Evolutionary conservation across 768 basidiomycete species (phyloP).

Genomic region (Hypholoma fasciculare): DNA sequence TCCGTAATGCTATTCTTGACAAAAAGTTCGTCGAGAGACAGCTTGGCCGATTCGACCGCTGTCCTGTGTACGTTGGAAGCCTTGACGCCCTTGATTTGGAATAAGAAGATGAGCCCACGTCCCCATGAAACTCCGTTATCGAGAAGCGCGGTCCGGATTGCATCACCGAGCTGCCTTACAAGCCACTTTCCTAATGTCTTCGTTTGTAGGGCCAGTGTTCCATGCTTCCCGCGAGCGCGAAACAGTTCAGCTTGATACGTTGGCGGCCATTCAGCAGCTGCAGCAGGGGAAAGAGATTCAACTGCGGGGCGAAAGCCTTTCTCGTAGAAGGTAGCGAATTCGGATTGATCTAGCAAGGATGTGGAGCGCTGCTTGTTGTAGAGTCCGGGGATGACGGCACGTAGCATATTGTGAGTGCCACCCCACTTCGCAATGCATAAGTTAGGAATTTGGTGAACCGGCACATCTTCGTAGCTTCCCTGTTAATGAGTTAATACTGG

Average conservation of each 20-base stretch:
- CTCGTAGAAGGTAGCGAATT: slow-evolving; percentile 18
- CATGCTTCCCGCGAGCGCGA: slow-evolving; percentile 15
- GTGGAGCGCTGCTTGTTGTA: slow-evolving; percentile 2
- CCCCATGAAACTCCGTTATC: slow-evolving; percentile 14
- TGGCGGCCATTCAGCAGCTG: slow-evolving; percentile 23
- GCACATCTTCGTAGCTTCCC: neutral
- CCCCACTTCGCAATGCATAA: slow-evolving; percentile 19
- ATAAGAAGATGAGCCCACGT: slow-evolving; percentile 17
- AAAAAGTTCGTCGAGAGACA: neutral
- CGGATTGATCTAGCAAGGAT: slow-evolving; percentile 1
- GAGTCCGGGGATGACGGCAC: slow-evolving; percentile 22
- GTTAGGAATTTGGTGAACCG: slow-evolving; percentile 22
- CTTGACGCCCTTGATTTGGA: slow-evolving; percentile 25
- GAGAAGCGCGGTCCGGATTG: slow-evolving; percentile 5
- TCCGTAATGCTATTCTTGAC: neutral
- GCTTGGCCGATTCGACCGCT: neutral
- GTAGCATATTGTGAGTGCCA: slow-evolving; percentile 9
- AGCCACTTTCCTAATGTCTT: slow-evolving; percentile 12
- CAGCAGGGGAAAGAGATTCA: neutral
- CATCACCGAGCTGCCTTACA: slow-evolving; percentile 4
- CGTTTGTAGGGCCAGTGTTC: slow-evolving; percentile 11
- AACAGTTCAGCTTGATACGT: slow-evolving; percentile 17
- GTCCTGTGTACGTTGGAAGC: slow-evolving; percentile 11
- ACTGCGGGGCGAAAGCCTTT: slow-evolving; percentile 21
- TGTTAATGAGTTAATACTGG: no score